Base-by-base conservation (phyloP, 2,329 filamentous ascomycete genomes). In the Thyridium curvatum region DNA sequence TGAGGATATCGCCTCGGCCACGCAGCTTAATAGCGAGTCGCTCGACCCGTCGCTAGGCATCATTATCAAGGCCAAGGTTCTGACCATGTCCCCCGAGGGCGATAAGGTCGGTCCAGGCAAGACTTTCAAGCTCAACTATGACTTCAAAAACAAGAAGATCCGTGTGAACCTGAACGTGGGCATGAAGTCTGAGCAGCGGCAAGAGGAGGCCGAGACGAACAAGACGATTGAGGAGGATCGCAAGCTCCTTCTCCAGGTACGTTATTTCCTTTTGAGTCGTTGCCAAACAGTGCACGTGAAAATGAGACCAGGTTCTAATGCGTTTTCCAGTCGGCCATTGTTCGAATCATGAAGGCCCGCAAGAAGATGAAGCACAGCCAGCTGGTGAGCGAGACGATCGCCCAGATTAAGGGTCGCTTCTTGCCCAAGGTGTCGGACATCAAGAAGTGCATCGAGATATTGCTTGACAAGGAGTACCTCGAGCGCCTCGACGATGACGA, bases 221-320 rank as follows among this genome's bases (percentile, higher is more conserved):
- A 98, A 98, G 79, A 97, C 89, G 3, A 96, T 98, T 52, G 93
- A 98, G 68, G 93, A 98, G 65, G 93, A 98, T 61, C 79, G 93
- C 45, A 97, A 97, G 66, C 72, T 98, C 44, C 77, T 98, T 42
- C 85, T 97, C 59, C 93, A 98, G 82, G 91, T 95, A 76, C 63
- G 83, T 72, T 48, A 15, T 18, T 39, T 41, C n/a, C 9, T 13
- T 32, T 38, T 40, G 6, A 32, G 8, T 39, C 40, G 14, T 26
- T 33, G 32, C 4, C 9, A 18, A 21, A 2, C 26, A 14, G 3
- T 5, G 32, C 17, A n/a, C 16, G 3, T 18, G 29, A 26, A 26
- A 26, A 10, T 6, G 21, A 26, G 10, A 26, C 10, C 15, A 12
- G n/a, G n/a, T n/a, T n/a, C 44, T 55, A 45, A 53, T 43, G 17